These are phyloP conservation scores for Tulasnella sp. DNA, from an alignment of 768 basidiomycete species.

Conservation along the genomic window DNA sequence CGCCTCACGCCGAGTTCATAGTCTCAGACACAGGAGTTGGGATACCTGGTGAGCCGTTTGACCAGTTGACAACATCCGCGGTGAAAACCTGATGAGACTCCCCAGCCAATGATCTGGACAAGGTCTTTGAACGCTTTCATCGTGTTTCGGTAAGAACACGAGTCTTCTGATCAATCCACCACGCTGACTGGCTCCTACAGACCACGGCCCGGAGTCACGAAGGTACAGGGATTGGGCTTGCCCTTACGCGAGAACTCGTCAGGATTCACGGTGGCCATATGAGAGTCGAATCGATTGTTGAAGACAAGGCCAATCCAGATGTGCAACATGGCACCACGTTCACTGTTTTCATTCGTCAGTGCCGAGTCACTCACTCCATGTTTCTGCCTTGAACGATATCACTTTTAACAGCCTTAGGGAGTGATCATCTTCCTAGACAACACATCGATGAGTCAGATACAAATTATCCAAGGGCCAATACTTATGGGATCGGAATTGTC, in stretches of 20 bases:
- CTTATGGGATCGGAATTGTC: conserved; percentile 29
- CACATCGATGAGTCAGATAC: conserved; percentile 21
- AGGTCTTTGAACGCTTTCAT: conserved; percentile 31
- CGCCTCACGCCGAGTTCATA: conserved; percentile 24
- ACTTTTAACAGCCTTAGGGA: conserved; percentile 23
- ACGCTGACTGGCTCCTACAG: conserved; percentile 12
- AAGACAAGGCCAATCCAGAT: conserved; percentile 22
- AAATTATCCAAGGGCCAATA: conserved; percentile 11
- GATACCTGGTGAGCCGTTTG: conserved; percentile 26
- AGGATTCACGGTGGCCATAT: conserved; percentile 30
- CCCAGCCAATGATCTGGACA: conserved; percentile 20
- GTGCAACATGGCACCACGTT: conserved; percentile 29
- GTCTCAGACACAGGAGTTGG: conserved; percentile 33
- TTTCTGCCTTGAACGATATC: too few relatives aligned
- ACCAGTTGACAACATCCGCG: background rate
- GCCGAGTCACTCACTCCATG: too few relatives aligned
- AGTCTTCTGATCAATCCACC: background rate
- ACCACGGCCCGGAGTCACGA: conserved; percentile 28
- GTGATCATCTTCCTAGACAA: conserved; percentile 26
- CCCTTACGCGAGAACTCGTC: conserved; percentile 29
- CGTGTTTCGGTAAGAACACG: conserved; percentile 23
- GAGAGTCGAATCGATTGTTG: conserved; percentile 24
- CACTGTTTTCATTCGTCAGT: conserved; percentile 24
- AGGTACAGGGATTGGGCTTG: conserved; percentile 30
- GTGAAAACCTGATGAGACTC: background rate